Percentiles rank a stretch among this genome's conserved stretches.
phyloP scores from a whole-genome alignment of 768 basidiomycete genomes.

The Boletus rubescentipes region DNA sequence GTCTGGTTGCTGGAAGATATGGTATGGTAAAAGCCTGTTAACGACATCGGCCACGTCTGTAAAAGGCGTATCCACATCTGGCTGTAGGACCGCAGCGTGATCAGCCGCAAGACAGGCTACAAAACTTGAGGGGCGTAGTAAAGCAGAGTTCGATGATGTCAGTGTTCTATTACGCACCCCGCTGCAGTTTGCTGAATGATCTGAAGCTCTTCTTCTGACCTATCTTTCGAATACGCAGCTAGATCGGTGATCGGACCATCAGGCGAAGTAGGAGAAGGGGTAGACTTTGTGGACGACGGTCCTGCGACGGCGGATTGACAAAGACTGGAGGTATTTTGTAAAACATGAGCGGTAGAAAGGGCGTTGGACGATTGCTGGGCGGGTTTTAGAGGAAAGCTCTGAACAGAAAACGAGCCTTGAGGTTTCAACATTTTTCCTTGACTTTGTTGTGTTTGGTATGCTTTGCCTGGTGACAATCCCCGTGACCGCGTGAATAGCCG shows the following conservation, averaged over 20 bases:
- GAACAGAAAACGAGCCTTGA: slow-evolving; percentile 29
- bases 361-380: slow-evolving; percentile 5
- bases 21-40: slow-evolving; percentile 75
- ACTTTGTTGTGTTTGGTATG: slow-evolving; percentile 38
- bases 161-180: slow-evolving; percentile 43
- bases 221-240: slow-evolving; percentile 32
- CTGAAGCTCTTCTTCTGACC: slow-evolving; percentile 52
- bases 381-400: slow-evolving; percentile 26
- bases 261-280: slow-evolving; percentile 5
- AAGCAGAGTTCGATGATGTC: slow-evolving; percentile 7
- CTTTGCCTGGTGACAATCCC: slow-evolving; percentile 35
- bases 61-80: slow-evolving; percentile 73
- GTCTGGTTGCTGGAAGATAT: slow-evolving; percentile 72
- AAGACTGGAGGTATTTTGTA: slow-evolving; percentile 6
- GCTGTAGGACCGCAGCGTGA: slow-evolving; percentile 57
- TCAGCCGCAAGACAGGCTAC: slow-evolving; percentile 57
- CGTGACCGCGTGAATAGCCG: slow-evolving; percentile 39
- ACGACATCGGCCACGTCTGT: slow-evolving; percentile 59
- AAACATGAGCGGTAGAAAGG: neutral
- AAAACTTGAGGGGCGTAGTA: slow-evolving; percentile 42
- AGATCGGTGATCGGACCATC: slow-evolving; percentile 28
- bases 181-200: slow-evolving; percentile 45
- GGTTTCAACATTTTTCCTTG: slow-evolving; percentile 35
- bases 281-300: slow-evolving; percentile 24
- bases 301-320: slow-evolving; percentile 19